Conservation (phyloP, 768 basidiomycete genomes). For the Strobilomyces dryophilus region DNA sequence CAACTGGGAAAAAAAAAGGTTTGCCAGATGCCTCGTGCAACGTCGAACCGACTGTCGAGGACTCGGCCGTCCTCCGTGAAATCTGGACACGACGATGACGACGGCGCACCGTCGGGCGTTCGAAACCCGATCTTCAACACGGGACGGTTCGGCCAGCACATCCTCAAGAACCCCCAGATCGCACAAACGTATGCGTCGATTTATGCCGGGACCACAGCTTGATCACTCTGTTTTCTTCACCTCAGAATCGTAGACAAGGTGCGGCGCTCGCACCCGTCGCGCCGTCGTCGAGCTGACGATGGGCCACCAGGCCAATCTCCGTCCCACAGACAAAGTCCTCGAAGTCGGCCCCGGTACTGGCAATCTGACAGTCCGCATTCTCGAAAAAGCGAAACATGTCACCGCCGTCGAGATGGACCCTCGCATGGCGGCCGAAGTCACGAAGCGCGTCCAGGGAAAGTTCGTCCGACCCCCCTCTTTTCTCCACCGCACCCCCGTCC, state of each 20-base stretch:
- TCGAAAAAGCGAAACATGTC: slow-evolving; percentile 89
- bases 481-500: background rate
- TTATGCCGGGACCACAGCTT: slow-evolving; percentile 18
- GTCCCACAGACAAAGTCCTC: slow-evolving; percentile 91
- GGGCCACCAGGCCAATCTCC: slow-evolving; percentile 69
- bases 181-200: slow-evolving; percentile 70
- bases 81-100: slow-evolving; percentile 36
- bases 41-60: slow-evolving; percentile 65
- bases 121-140: slow-evolving; percentile 95
- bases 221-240: slow-evolving; percentile 8
- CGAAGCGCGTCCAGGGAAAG: slow-evolving; percentile 98
- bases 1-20: background rate
- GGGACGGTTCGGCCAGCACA: slow-evolving; percentile 95
- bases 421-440: slow-evolving; percentile 96
- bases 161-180: slow-evolving; percentile 89
- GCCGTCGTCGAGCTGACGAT: slow-evolving; percentile 6
- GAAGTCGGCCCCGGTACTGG: slow-evolving; percentile 98
- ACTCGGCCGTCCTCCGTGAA: slow-evolving; percentile 64
- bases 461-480: slow-evolving; percentile 45
- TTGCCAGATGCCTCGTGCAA: slow-evolving; percentile 67
- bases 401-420: slow-evolving; percentile 98
- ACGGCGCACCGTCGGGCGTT: slow-evolving; percentile 37
- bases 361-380: slow-evolving; percentile 89
- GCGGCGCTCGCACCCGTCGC: background rate
- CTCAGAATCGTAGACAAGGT: slow-evolving; percentile 63